These are phyloP conservation scores for Fistulinella staudtii DNA, from an alignment of 1,284 basidiomycete genomes.

Conservation along the genomic window DNA sequence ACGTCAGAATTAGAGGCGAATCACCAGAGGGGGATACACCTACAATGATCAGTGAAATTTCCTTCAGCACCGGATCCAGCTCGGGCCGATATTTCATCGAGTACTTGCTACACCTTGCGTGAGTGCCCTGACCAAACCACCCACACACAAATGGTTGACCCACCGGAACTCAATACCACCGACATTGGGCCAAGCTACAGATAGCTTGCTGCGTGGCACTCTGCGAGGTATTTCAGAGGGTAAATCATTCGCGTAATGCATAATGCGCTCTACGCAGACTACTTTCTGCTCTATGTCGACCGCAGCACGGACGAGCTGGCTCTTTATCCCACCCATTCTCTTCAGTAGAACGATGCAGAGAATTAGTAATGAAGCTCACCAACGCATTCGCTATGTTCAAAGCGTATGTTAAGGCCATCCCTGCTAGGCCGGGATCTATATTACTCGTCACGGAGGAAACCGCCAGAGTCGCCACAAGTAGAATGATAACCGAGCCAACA, in stretches of 20 bases:
- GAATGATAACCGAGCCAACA: constrained; percentile 79
- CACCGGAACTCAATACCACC: constrained; percentile 78
- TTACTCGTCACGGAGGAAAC: constrained; percentile 66
- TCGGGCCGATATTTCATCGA: constrained; percentile 82
- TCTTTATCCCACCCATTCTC: constrained; percentile 38
- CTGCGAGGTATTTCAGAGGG: constrained; percentile 74
- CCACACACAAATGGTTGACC: constrained; percentile 9
- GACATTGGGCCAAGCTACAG: constrained; percentile 66
- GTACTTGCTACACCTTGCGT: constrained; percentile 50
- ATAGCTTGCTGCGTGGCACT: constrained; percentile 60
- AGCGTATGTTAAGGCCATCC: constrained; percentile 86
- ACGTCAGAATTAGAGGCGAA: neutral
- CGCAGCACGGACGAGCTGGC: constrained; percentile 88
- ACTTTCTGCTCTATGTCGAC: constrained; percentile 95
- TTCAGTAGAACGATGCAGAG: neutral
- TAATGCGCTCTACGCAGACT: constrained; percentile 79
- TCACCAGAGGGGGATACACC: constrained; percentile 8
- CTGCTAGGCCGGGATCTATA: constrained; percentile 87
- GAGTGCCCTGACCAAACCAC: neutral
- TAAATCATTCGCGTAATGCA: constrained; percentile 71
- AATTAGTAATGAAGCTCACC: constrained; percentile 37
- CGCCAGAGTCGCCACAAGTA: constrained; percentile 68
- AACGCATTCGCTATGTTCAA: constrained; percentile 75
- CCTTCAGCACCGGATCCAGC: constrained; percentile 73
- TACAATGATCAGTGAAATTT: constrained; percentile 67